Base-by-base conservation (phyloP, 2,329 filamentous ascomycete genomes). In the Helotiales sp. region DNA sequence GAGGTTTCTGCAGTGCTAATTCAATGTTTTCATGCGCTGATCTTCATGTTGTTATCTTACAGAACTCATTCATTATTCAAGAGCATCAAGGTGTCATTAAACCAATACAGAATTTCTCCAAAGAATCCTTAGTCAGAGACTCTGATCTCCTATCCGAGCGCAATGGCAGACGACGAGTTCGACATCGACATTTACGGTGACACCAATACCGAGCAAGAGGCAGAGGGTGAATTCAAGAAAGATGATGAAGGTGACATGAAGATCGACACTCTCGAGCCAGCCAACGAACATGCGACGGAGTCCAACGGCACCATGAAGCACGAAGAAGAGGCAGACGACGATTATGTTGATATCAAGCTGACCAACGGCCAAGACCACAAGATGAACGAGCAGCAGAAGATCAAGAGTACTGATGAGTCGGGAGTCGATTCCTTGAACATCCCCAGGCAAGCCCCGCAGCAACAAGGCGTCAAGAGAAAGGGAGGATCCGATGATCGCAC, bases 121-220 rank as follows among this genome's bases (percentile, higher is more conserved):
- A 30, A 52, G 50, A 49, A 57, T 32, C 54, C 60, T 67, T 59
- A 64, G 52, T 65, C 65, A 65, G 57, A 58, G 26, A 63, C 59
- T 69, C 68, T 61, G 54, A 37, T 67, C 67, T 69, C 61, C 55
- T 58, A 57, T 45, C 49, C 58, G 24, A 58, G 47, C 71, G 69
- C 66, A 63, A 91, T 91, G 89, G 87, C 88, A 73, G 89, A 91
- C 74, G 88, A 90, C 75, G 88, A 90, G 74, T 91, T 89, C 78
- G 89, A 91, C 74, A 90, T 91, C 80, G 89, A 91, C 73, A 89
- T 91, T 75, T 91, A 91, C 76, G 89, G 87, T 74, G 89, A 90
- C 74, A 81, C 82, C 66, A 81, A 80, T 68, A 79, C 81, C 65
- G 82, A 86, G 26, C 79, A 83, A 52, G 79, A 79, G 61, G 74